phyloP scores from a whole-genome alignment of 1,284 basidiomycete genomes.

The Boletus nobilissimus region DNA sequence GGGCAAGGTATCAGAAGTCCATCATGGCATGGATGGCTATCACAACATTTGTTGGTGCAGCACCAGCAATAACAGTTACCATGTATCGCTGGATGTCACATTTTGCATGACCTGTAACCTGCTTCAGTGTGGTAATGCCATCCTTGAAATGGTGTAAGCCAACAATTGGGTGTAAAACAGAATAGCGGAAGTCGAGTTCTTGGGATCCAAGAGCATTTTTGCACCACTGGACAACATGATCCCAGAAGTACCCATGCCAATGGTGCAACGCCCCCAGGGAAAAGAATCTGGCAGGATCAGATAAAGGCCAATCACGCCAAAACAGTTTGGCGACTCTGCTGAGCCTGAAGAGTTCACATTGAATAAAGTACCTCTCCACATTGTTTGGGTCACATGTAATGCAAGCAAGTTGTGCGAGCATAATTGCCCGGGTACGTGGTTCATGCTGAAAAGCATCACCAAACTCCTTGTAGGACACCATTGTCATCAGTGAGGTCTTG shows the following conservation, averaged over 20 bases:
- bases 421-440: not conserved
- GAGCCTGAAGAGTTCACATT: not conserved
- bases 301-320: not conserved
- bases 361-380: not conserved
- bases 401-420: not conserved
- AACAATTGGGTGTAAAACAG: slow-evolving; percentile 15
- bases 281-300: slow-evolving; percentile 1
- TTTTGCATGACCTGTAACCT: slow-evolving; percentile 1
- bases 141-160: slow-evolving; percentile 13
- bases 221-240: slow-evolving; percentile 24
- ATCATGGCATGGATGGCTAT: not conserved
- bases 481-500: not conserved
- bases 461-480: not conserved
- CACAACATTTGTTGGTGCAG: not conserved
- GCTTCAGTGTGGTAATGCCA: slow-evolving; percentile 3
- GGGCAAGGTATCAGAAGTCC: not conserved
- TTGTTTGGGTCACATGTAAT: not conserved
- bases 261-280: not conserved
- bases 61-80: slow-evolving; percentile 1
- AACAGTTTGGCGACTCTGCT: not conserved
- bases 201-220: not conserved
- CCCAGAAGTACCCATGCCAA: not conserved
- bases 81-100: slow-evolving; percentile 17
- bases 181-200: slow-evolving; percentile 10
- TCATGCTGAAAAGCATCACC: not conserved